Conservation (phyloP, 441 rosid species). For the Lepidium campestre region DNA sequence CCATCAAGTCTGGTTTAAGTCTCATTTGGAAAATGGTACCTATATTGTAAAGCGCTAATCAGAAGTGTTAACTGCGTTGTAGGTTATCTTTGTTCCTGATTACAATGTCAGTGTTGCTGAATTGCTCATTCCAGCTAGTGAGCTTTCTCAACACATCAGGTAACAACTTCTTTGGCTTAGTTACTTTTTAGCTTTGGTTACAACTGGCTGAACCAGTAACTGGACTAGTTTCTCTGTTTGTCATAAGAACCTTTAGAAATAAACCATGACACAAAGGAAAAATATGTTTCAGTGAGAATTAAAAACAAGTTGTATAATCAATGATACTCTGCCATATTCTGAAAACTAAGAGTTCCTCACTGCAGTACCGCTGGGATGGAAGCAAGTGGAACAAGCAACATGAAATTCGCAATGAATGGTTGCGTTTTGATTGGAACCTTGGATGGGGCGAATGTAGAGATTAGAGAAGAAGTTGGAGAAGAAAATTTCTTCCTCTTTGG, state of each 20-base stretch:
- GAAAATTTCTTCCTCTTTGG: slow-evolving; percentile 96
- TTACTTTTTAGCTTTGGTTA: no score
- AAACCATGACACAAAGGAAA: neutral
- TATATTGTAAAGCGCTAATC: neutral
- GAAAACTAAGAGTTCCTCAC: slow-evolving; percentile 3
- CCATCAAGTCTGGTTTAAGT: neutral
- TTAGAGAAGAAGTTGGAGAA: slow-evolving; percentile 87
- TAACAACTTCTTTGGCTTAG: slow-evolving; percentile 21
- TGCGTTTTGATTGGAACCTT: slow-evolving; percentile 87
- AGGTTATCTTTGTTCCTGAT: slow-evolving; percentile 93
- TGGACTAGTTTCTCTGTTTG: neutral
- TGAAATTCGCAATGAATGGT: slow-evolving; percentile 98
- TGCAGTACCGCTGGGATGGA: slow-evolving; percentile 98
- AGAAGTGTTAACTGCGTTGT: slow-evolving; percentile 9
- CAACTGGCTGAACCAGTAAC: neutral
- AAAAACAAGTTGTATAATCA: neutral
- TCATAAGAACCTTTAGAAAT: neutral
- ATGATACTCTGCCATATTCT: neutral
- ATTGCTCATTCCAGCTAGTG: slow-evolving; percentile 93
- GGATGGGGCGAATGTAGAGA: slow-evolving; percentile 98
- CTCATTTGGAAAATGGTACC: neutral
- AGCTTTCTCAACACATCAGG: slow-evolving; percentile 99
- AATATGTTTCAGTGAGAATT: neutral
- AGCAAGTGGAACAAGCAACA: slow-evolving; percentile 99
- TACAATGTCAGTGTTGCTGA: slow-evolving; percentile 98